Base-by-base conservation (phyloP, 257 asterid species). In the Ligustrum vulgare region DNA sequence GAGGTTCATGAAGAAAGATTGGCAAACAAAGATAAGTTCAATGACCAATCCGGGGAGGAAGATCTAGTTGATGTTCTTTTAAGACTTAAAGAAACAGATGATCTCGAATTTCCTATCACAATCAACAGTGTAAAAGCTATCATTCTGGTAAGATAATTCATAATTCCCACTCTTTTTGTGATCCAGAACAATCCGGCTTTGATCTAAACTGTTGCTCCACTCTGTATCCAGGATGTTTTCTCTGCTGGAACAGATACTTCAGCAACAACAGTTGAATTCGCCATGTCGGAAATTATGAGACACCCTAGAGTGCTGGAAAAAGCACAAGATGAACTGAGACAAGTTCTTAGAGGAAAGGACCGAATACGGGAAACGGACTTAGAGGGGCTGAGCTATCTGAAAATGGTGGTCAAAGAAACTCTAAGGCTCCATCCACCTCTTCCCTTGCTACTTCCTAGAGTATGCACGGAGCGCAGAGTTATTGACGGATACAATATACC, bases 221-320 rank as follows among this genome's bases (percentile, higher is more conserved):
- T 32, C 12, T 13, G 4, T 37, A 15, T 72, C 2, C 56, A 76
- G 83, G 81, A 82, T 15, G 56, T 82, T 41, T 64, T 82, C 2
- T 63, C 51, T 23, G 80, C 78, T 34, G 76, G 85, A 58, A 78
- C 56, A 6, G 82, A 75, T 36, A 78, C 77, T 11, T 60, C 80
- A 5, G 67, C 80, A 11, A 72, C 77, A 13, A 43, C 49, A 13
- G 15, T 75, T 20, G 82, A 58, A 5, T 78, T 77, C 75, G 75
- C 83, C 35, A 82, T 78, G 80, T 43, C 79, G 25, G 78, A 78
- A 77, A 58, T 75, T 78, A 43, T 78, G n/a, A 78, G 68, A 66
- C 76, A 82, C 25, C 74, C 83, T 4, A n/a, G 35, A 34, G 64
- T 73, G 35, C 36, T 74, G 36, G 73, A 16, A 15, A 75, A 71